phyloP scores from a whole-genome alignment of 1,139 yeast genomes.

The Lizanozyma gosingica region DNA sequence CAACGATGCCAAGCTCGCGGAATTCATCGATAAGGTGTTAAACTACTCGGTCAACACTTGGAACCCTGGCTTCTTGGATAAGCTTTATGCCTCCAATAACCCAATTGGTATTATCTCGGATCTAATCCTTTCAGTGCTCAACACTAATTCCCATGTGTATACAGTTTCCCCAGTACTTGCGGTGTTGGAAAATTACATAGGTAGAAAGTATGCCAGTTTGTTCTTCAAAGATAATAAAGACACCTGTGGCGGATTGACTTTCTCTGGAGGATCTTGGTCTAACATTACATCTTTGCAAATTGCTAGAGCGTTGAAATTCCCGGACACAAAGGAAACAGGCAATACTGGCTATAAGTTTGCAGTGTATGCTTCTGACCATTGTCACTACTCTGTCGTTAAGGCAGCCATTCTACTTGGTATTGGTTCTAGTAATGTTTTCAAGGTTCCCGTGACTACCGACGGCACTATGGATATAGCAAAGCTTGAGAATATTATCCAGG shows the following conservation, averaged over 20 bases:
- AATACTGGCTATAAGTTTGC: conserved; percentile 52
- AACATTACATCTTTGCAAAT: conserved; percentile 73
- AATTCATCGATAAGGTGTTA: conserved; percentile 49
- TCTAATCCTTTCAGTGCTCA: conserved; percentile 56
- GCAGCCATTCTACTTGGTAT: conserved; percentile 73
- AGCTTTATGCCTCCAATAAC: conserved; percentile 74
- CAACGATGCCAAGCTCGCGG: conserved; percentile 20
- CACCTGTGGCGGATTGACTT: conserved; percentile 73
- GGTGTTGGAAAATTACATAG: conserved; percentile 62
- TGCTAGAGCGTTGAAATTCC: conserved; percentile 59
- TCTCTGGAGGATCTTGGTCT: conserved; percentile 85
- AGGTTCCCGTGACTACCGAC: conserved; percentile 45
- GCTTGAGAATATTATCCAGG: conserved; percentile 37
- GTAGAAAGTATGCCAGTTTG: conserved; percentile 57
- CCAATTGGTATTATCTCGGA: conserved; percentile 79
- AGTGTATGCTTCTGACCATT: conserved; percentile 60
- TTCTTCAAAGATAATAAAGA: conserved; percentile 41
- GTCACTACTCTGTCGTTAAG: conserved; percentile 77
- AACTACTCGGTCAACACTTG: conserved; percentile 73
- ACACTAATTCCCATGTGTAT: conserved; percentile 81
- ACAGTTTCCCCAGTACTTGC: conserved; percentile 81
- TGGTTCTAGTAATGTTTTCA: conserved; percentile 57
- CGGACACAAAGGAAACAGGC: conserved; percentile 63
- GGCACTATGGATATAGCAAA: conserved; percentile 51
- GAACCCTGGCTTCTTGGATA: conserved; percentile 82